Evolutionary conservation across 2,329 filamentous ascomycete genomes (phyloP), one percentile per base, ranked within the genome.

Genomic region (Botrytis pseudocinerea): DNA sequence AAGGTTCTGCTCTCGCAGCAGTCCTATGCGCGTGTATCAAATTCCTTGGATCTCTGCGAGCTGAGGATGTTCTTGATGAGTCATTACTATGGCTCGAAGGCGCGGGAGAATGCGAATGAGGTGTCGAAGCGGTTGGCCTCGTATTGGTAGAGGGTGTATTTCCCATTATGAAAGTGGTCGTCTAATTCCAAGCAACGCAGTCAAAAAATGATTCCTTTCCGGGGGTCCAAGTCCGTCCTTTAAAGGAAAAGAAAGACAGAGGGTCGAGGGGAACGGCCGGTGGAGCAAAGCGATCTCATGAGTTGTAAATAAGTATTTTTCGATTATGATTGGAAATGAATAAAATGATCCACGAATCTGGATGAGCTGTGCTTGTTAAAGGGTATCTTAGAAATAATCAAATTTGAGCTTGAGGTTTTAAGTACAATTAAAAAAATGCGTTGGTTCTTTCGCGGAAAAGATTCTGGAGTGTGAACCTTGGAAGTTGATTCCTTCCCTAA

Each of bases 1-100:
- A 90, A 70, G 87, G 85, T 82, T 91, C 89, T 74, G 89, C 89
- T 66, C 88, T 88, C 72, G 87, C 89, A 77, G 86, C 86, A 74
- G 85, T 87, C 84, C 79, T 85, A 77, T 88, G 87, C 75, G 85
- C 83, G 76, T 88, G 87, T 76, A 87, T 85, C 74, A 87, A 84
- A 79, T 88, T 86, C 81, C 84, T 84, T 76, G 83, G 83, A 76
- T 86, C 84, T 78, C 78, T 79, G 70, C 76, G 79, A 62, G 77
- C 76, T 69, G 77, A 78, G 35, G 76, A 73, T 57, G 75, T 59
- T 74, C 75, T 73, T 62, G 77, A 75, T 66, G 79, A 75, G 71
- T 78, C 78, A 78, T 81, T 76, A 72, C 74, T 76, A 51, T 80
- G 78, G 61, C 76, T 73, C 51, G 78, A 76, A 72, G 78, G 73